Evolutionary conservation across 139 green algal genomes (phyloP).

Genomic region (Haematococcus sp.): DNA sequence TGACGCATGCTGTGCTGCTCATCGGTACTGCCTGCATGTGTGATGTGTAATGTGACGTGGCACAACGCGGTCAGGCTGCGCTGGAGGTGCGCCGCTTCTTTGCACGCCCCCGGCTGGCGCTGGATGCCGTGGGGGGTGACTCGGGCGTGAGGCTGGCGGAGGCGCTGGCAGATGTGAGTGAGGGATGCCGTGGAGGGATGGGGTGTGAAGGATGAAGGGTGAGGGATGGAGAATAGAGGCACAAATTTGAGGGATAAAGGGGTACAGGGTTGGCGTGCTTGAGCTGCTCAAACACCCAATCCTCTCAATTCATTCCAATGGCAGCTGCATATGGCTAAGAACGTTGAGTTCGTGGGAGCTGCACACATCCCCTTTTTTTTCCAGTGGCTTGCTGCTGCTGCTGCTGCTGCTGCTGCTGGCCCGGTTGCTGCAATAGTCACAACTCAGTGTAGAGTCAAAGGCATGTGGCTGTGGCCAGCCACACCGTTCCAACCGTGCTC

Average conservation of each 20-base stretch:
- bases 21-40: too few species aligned
- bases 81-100: conserved; percentile 80
- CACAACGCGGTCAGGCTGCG: conserved; percentile 31
- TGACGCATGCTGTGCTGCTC: too few species aligned
- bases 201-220: conserved; percentile 2
- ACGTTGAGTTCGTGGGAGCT: too few species aligned
- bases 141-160: conserved; percentile 63
- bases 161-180: conserved; percentile 55
- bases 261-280: neutral
- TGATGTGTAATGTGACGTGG: too few species aligned
- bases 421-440: too few species aligned
- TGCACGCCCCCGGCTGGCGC: conserved; percentile 73
- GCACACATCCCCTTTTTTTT: too few species aligned
- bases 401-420: neutral
- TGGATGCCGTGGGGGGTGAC: conserved; percentile 80
- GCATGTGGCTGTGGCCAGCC: neutral
- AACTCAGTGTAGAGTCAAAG: too few species aligned
- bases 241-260: neutral
- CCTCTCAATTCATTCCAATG: too few species aligned
- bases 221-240: neutral
- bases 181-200: neutral
- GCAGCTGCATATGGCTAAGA: too few species aligned
- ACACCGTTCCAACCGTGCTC: too few species aligned
- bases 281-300: too few species aligned
- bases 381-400: neutral